Conservation (phyloP, 2,329 filamentous ascomycete genomes). For the Incumbomyces delicatus region DNA sequence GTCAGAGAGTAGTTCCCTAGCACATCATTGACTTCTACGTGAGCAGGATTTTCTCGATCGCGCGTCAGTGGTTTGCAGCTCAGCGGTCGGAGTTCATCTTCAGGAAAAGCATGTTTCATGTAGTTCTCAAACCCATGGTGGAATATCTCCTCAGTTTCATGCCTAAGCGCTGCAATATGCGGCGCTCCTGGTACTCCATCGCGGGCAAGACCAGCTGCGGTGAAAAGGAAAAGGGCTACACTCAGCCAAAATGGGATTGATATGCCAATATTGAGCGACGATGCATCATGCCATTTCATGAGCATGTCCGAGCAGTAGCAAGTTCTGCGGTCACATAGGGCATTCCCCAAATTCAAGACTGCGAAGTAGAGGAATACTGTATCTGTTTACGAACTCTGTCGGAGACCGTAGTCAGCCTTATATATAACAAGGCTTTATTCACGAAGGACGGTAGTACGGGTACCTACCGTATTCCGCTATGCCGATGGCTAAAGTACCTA, state of each 20-base stretch:
- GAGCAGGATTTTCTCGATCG: slow-evolving; percentile 66
- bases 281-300: slow-evolving; percentile 9
- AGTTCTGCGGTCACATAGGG: too few species aligned
- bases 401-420: too few species aligned
- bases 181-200: slow-evolving; percentile 4
- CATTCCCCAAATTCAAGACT: too few species aligned
- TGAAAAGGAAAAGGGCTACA: not conserved
- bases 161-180: slow-evolving; percentile 21
- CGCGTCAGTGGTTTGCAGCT: slow-evolving; percentile 76
- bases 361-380: too few species aligned
- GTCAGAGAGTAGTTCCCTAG: slow-evolving; percentile 95
- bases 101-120: slow-evolving; percentile 85
- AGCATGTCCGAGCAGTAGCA: slow-evolving; percentile 3
- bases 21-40: slow-evolving; percentile 87
- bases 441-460: too few species aligned
- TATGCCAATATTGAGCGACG: not conserved
- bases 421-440: too few species aligned
- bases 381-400: too few species aligned
- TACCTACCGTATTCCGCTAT: too few species aligned
- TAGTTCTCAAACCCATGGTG: slow-evolving; percentile 97
- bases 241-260: not conserved
- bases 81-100: slow-evolving; percentile 85
- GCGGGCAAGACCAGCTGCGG: not conserved
- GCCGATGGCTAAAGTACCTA: too few species aligned
- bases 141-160: slow-evolving; percentile 61